Base-by-base conservation (phyloP, 2,329 filamentous ascomycete genomes). In the Monilinia fructicola region DNA sequence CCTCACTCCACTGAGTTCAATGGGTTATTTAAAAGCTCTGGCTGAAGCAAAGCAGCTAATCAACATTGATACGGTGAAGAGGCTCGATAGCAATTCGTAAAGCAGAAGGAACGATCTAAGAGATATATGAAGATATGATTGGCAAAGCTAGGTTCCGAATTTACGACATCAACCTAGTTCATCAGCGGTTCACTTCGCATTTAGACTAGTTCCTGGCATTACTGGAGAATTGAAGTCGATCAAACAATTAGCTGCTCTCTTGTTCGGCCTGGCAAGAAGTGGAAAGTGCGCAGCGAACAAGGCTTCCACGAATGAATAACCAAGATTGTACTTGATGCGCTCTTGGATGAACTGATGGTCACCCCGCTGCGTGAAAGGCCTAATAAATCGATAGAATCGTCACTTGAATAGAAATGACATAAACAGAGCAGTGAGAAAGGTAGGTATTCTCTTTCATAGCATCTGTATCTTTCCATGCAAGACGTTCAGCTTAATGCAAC, bases 61-160 rank as follows among this genome's bases (percentile, higher is more conserved):
- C 28, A 4, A 59, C 28, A 4, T 12, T 50, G 48, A 50, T 50
- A n/a, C 48, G 26, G 48, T 23, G 23, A 14, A 35, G 38, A 59
- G 31, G 38, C 18, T 3, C 3, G 56, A 31, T 28, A 44, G 38
- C 5, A 46, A 26, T 31, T 44, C 23, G 21, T 6, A 26, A 48
- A 18, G 56, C 42, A 46, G 46, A 60, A 21, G 56, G 42, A 12
- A 9, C 42, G 23, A 60, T 14, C 28, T 50, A 35, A 42, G 42
- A 60, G 18, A 46, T 28, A 26, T 35, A 48, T 35, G 42, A 59
- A 59, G 26, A 31, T 16, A 31, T 48, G 56, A 44, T 48, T 60
- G 42, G 26, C 48, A 26, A 50, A n/a, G 23, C 48, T 50, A 26
- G 9, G n/a, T 50, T 50, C 48, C 2, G n/a, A 50, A 50, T 50